Percentiles rank a stretch among this genome's conserved stretches.
phyloP scores from a whole-genome alignment of 192 early-diverging fungal genomes.

The Neocallimastix lanati region DNA sequence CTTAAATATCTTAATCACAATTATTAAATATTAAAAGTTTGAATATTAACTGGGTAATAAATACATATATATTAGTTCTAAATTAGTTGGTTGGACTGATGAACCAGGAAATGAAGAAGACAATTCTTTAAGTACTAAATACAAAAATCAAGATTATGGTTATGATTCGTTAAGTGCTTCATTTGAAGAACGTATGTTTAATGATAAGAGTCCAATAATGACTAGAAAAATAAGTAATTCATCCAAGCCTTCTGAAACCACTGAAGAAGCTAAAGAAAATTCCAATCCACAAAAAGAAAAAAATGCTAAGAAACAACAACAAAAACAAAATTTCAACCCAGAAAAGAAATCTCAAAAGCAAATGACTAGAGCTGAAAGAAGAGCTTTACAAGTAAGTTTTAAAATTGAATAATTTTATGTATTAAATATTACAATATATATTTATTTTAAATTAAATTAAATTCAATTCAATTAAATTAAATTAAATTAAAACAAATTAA shows the following conservation, averaged over 20 bases:
- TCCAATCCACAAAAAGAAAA: background rate
- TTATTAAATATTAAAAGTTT: no score
- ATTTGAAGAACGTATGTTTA: background rate
- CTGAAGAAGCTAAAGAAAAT: background rate
- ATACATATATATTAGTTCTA: background rate
- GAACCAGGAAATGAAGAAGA: background rate
- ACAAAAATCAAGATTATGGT: background rate
- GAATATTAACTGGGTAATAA: no score
- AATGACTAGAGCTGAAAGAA: slow-evolving; percentile 80
- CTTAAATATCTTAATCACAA: no score
- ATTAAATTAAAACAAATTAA: no score
- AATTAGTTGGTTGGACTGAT: background rate
- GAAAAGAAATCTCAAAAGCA: slow-evolving; percentile 19
- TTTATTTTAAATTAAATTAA: no score
- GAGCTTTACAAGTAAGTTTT: slow-evolving; percentile 47
- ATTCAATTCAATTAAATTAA: no score
- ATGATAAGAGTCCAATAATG: background rate
- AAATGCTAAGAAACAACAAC: background rate
- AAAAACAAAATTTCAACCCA: background rate
- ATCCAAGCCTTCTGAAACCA: background rate
- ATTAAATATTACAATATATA: no score
- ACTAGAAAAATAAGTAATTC: background rate
- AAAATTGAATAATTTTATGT: no score
- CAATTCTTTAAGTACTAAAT: background rate
- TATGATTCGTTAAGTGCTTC: background rate